phyloP scores from a whole-genome alignment of 495 filamentous ascomycete species.

The Tuber borchii region DNA sequence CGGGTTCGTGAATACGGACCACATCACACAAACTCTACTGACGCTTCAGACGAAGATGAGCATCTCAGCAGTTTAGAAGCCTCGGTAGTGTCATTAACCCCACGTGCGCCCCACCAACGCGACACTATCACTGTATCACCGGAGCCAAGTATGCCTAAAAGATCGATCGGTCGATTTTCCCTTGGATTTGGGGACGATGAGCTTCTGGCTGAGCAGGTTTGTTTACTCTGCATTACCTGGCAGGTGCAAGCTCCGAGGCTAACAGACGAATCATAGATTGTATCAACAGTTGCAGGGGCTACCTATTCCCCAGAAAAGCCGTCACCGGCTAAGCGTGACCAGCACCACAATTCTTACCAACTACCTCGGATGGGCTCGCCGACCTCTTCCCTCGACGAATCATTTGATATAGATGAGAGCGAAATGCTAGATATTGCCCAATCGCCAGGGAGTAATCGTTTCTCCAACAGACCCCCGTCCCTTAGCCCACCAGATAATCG shows the following conservation, averaged over 20 bases:
- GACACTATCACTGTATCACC: slow-evolving; percentile 12
- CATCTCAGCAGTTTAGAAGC: slow-evolving; percentile 20
- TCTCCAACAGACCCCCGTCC: slow-evolving; percentile 7
- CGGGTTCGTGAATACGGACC: slow-evolving; percentile 22
- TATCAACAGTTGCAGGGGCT: slow-evolving; percentile 30
- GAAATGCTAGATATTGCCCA: slow-evolving; percentile 15
- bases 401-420: slow-evolving; percentile 31
- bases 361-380: slow-evolving; percentile 6
- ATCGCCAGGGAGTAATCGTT: slow-evolving; percentile 1
- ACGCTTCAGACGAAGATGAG: slow-evolving; percentile 16
- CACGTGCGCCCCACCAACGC: slow-evolving; percentile 9
- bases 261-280: slow-evolving; percentile 25
- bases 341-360: slow-evolving; percentile 15
- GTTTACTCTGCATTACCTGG: slow-evolving; percentile 4
- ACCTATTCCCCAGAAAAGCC: slow-evolving; percentile 37
- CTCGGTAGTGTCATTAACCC: slow-evolving; percentile 16
- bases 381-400: slow-evolving; percentile 13
- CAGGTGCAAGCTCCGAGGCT: slow-evolving; percentile 6
- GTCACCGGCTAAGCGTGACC: slow-evolving; percentile 26
- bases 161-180: slow-evolving; percentile 10
- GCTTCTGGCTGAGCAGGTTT: slow-evolving; percentile 37
- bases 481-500: slow-evolving; percentile 6
- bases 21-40: slow-evolving; percentile 14
- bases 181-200: slow-evolving; percentile 33
- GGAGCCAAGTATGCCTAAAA: slow-evolving; percentile 6